phyloP scores from a whole-genome alignment of 257 asterid species.

The Pogostemon cablin region DNA sequence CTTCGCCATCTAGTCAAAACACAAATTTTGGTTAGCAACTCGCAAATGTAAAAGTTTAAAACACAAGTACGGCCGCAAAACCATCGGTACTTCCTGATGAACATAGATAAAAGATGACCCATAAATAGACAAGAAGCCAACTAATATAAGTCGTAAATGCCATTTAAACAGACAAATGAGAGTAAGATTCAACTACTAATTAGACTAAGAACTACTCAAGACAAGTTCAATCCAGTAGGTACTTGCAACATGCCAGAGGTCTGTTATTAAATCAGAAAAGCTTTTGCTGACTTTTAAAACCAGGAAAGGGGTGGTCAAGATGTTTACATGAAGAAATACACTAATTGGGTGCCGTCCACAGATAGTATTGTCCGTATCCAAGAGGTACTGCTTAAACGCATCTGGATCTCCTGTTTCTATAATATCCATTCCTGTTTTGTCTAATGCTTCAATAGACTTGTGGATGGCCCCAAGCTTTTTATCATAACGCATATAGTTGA shows the following conservation, averaged over 20 bases:
- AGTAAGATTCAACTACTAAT: neutral
- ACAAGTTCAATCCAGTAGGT: neutral
- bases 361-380: slow-evolving; percentile 89
- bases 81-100: too few relatives aligned
- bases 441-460: slow-evolving; percentile 91
- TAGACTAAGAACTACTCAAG: neutral
- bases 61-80: neutral
- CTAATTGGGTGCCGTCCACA: slow-evolving; percentile 98
- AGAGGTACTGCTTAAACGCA: slow-evolving; percentile 76
- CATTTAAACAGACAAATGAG: neutral
- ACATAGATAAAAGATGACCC: too few relatives aligned
- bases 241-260: too few relatives aligned
- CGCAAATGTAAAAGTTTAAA: neutral
- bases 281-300: too few relatives aligned
- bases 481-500: slow-evolving; percentile 77
- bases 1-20: slow-evolving; percentile 66
- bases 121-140: neutral
- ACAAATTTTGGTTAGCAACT: slow-evolving; percentile 26
- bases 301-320: slow-evolving; percentile 33
- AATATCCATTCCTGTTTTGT: slow-evolving; percentile 86
- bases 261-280: too few relatives aligned
- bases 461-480: slow-evolving; percentile 81
- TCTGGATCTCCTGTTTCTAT: slow-evolving; percentile 92
- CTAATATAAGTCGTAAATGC: neutral
- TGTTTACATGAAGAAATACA: slow-evolving; percentile 86